Conservation (phyloP, 768 basidiomycete genomes). For the Podaxis mareebaensis region DNA sequence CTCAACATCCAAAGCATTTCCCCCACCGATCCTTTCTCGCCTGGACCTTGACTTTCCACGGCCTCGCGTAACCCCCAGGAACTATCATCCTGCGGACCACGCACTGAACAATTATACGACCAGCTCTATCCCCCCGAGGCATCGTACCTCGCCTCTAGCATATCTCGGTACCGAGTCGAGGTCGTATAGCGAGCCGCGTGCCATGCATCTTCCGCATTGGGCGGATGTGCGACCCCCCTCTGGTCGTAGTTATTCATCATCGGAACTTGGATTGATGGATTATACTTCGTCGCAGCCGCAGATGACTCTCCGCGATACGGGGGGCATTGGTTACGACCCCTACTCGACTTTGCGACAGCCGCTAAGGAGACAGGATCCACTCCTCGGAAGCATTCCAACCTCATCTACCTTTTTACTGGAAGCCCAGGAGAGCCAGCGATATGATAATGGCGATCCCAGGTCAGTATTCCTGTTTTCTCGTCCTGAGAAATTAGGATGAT, state of each 20-base stretch:
- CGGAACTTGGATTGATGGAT: neutral
- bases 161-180: constrained; percentile 4
- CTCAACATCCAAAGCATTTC: neutral
- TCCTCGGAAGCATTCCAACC: neutral
- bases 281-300: neutral
- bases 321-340: constrained; percentile 2
- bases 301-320: neutral
- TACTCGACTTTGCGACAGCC: constrained; percentile 1
- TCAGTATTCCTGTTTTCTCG: neutral
- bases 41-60: neutral
- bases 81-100: neutral
- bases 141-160: neutral
- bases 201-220: constrained; percentile 6
- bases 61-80: neutral
- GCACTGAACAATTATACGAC: constrained; percentile 1
- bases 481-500: neutral
- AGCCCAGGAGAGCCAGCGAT: neutral
- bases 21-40: neutral
- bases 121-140: constrained; percentile 6
- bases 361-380: neutral
- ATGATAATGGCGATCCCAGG: neutral
- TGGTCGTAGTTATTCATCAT: neutral
- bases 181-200: constrained; percentile 3
- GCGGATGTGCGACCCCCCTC: neutral
- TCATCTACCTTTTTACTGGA: neutral